Conservation (phyloP, 208 protist species). For the Phytomonas sp. region DNA sequence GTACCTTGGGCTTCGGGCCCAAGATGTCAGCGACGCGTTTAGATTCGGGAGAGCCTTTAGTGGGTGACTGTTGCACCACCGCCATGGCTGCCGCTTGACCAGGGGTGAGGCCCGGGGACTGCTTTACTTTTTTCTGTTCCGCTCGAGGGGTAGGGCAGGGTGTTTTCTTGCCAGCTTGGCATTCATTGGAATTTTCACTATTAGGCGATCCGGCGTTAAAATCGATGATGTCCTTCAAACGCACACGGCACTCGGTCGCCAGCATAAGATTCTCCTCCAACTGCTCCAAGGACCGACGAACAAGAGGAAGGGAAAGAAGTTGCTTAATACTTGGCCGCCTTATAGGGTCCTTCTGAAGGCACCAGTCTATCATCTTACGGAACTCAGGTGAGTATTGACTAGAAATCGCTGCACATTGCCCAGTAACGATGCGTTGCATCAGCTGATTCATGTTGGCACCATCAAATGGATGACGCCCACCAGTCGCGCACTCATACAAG, state of each 20-base stretch:
- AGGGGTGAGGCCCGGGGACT: conserved; percentile 39
- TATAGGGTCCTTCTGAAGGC: conserved; percentile 74
- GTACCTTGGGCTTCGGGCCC: conserved; percentile 24
- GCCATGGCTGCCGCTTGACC: conserved; percentile 75
- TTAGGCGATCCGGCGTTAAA: conserved; percentile 47
- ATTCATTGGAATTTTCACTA: conserved; percentile 8
- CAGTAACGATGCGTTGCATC: conserved; percentile 89
- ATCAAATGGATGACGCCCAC: conserved; percentile 88
- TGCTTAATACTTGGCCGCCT: conserved; percentile 78
- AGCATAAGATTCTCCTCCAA: conserved; percentile 87
- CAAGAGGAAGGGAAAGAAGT: conserved; percentile 49
- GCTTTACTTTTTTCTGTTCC: conserved; percentile 7
- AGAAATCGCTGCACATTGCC: conserved; percentile 69
- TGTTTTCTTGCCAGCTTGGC: neutral
- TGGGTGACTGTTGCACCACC: conserved; percentile 27
- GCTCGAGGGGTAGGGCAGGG: neutral
- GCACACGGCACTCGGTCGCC: conserved; percentile 77
- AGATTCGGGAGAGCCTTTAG: conserved; percentile 8
- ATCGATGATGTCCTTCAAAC: conserved; percentile 84
- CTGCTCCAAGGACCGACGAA: conserved; percentile 65
- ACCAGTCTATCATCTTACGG: conserved; percentile 83
- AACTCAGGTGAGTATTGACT: conserved; percentile 79
- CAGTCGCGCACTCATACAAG: conserved; percentile 82
- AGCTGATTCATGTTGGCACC: conserved; percentile 91
- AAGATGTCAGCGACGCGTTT: conserved; percentile 17